Evolutionary conservation across 345 rosid species (phyloP).

Genomic region (Erucastrum elatum): DNA sequence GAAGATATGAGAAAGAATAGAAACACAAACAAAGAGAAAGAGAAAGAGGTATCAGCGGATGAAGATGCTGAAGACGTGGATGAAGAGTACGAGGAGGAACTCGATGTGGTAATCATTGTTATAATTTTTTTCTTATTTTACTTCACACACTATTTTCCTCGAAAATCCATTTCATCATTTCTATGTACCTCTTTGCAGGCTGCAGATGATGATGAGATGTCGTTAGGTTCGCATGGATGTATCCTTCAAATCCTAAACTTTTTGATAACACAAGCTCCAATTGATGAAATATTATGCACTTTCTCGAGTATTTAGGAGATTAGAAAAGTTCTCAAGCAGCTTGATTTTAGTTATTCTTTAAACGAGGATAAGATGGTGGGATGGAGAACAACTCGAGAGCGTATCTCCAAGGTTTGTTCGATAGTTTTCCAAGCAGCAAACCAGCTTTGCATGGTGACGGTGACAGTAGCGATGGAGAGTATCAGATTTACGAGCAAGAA

Average conservation of each 20-base stretch:
- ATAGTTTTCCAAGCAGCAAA: constrained; percentile 57
- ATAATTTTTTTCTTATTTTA: too few species aligned
- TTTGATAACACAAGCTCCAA: neutral
- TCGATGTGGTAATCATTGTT: constrained; percentile 53
- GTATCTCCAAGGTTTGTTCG: constrained; percentile 82
- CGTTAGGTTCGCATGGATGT: constrained; percentile 56
- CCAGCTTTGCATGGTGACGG: constrained; percentile 37
- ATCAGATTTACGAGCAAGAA: constrained; percentile 76
- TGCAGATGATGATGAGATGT: constrained; percentile 56
- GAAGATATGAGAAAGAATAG: constrained; percentile 37
- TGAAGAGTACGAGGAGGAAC: constrained; percentile 51
- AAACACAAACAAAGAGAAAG: constrained; percentile 43
- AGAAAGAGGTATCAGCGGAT: constrained; percentile 49
- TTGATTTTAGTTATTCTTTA: constrained; percentile 14
- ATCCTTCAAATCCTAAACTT: constrained; percentile 51
- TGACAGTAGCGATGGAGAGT: constrained; percentile 61
- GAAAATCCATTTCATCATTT: neutral
- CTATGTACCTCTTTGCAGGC: constrained; percentile 45
- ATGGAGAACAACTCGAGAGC: constrained; percentile 68
- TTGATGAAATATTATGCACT: neutral
- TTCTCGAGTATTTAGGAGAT: neutral
- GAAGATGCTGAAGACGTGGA: constrained; percentile 70
- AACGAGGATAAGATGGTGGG: constrained; percentile 43
- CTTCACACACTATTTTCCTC: neutral
- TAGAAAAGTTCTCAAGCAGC: neutral